These are phyloP conservation scores for Phialophora verrucosa DNA, from an alignment of 2,329 filamentous ascomycete genomes.

Conservation along the genomic window DNA sequence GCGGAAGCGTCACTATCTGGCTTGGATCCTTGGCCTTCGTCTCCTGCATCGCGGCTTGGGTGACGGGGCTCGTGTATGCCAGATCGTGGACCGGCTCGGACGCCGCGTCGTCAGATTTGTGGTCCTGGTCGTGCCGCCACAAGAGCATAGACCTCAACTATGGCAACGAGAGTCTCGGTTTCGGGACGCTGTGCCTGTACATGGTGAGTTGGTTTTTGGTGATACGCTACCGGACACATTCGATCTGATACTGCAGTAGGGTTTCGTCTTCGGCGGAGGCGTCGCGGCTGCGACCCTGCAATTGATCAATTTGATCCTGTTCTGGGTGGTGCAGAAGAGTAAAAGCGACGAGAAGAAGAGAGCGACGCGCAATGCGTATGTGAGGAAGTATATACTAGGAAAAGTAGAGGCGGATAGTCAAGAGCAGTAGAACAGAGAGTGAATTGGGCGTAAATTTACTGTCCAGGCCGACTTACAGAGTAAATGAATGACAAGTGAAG, in stretches of 20 bases:
- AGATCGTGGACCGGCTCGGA: neutral
- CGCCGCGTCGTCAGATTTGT: conserved; percentile 3
- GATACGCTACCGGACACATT: neutral
- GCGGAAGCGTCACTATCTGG: conserved; percentile 1
- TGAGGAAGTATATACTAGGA: conserved; percentile 10
- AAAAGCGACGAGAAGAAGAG: conserved; percentile 11
- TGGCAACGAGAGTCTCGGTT: conserved; percentile 10
- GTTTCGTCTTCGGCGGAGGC: conserved; percentile 16
- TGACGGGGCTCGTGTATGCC: conserved; percentile 7
- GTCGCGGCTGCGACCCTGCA: conserved; percentile 6
- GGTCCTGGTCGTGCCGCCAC: conserved; percentile 14
- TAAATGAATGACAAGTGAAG: too few relatives aligned
- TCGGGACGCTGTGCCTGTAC: conserved; percentile 12
- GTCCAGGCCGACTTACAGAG: too few relatives aligned
- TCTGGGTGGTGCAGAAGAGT: conserved; percentile 6
- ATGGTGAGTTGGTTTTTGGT: neutral
- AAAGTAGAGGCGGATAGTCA: neutral
- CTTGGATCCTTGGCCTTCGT: conserved; percentile 1
- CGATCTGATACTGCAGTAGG: neutral
- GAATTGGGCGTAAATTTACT: neutral
- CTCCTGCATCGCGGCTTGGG: conserved; percentile 8
- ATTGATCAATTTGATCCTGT: conserved; percentile 5
- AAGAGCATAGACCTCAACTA: conserved; percentile 10
- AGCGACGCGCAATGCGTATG: conserved; percentile 10
- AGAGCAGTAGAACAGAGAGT: neutral